phyloP scores from a whole-genome alignment of 1,139 yeast genomes.

The Geotrichum macrosporum region DNA sequence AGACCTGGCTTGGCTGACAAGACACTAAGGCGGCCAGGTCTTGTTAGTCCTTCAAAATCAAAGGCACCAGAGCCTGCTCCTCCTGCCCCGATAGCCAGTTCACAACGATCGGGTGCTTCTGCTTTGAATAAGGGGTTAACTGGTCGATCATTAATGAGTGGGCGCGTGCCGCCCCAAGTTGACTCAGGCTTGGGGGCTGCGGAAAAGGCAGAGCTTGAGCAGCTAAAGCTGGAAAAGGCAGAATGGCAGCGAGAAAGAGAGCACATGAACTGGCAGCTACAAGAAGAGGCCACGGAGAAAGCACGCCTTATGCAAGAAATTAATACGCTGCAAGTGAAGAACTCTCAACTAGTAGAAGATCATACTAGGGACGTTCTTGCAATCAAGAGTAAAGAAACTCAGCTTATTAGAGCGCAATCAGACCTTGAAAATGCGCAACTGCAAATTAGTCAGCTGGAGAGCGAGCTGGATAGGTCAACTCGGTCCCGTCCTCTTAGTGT shows the following conservation, averaged over 20 bases:
- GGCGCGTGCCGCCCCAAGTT: conserved; percentile 6
- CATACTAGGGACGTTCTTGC: conserved; percentile 50
- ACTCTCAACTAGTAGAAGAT: conserved; percentile 47
- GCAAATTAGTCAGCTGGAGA: conserved; percentile 15
- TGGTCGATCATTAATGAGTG: conserved; percentile 11
- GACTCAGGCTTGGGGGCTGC: conserved; percentile 20
- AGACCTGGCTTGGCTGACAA: conserved; percentile 22
- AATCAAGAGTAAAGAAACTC: conserved; percentile 63
- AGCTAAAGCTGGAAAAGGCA: conserved; percentile 49
- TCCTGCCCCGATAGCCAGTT: not conserved
- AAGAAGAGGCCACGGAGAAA: conserved; percentile 46
- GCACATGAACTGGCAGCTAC: conserved; percentile 40
- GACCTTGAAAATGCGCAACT: conserved; percentile 51
- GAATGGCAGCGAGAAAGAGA: conserved; percentile 49
- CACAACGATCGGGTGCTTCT: conserved; percentile 15
- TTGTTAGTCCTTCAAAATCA: conserved; percentile 8
- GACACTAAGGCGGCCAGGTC: conserved; percentile 11
- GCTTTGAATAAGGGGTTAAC: conserved; percentile 14
- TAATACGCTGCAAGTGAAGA: conserved; percentile 34
- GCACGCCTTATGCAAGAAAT: conserved; percentile 46
- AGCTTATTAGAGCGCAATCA: conserved; percentile 52
- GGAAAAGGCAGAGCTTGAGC: conserved; percentile 49
- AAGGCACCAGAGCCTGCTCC: conserved; percentile 4
- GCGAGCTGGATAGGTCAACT: conserved; percentile 1
- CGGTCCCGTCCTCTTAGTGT: conserved; percentile 4